Evolutionary conservation across 768 basidiomycete species (phyloP), one percentile per base, ranked within the genome.

Genomic region (Amyloporia xantha): DNA sequence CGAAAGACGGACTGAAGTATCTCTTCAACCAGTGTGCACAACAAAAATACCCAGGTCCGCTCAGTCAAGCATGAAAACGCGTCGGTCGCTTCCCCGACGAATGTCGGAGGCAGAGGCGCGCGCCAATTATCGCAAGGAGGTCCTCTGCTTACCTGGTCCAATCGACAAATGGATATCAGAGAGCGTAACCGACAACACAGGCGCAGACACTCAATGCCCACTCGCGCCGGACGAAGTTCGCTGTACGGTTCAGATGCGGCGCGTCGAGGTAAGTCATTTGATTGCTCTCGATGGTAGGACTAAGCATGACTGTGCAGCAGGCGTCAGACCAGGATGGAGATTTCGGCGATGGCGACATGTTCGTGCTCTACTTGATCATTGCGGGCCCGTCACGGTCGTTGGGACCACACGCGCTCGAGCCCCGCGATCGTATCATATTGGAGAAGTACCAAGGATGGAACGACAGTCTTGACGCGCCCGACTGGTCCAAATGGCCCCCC

Each of bases 351-450:
- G 41, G 35, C 33, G 52, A 53, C 43, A 53, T 44, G 27, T 53
- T 38, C 48, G 26, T 53, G n/a, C 43, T 56, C 15, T 52, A 51
- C 36, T 38, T 56, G 40, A 53, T 52, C 21, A 30, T 50, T 26
- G 23, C 21, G 25, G 26, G 41, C 26, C 40, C 36, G 7, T 10
- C 26, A 9, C 48, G n/a, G 30, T 12, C 5, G 24, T 12, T 23
- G 30, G 35, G 37, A 28, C 27, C 40, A 24, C 40, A 30, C 17
- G 19, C 9, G n/a, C 9, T 47, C 26, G 41, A 52, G 48, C 41
- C 48, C 23, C 20, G 36, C 15, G 20, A 41, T 27, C 37, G 37
- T 12, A 24, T 53, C 17, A 47, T 48, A 24, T 47, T 56, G 36
- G 48, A 39, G 10, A 44, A 19, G 39, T 56, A 50, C 44, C 24